Base-by-base conservation (phyloP, 1,284 basidiomycete genomes). In the Boletellus deceptivus region DNA sequence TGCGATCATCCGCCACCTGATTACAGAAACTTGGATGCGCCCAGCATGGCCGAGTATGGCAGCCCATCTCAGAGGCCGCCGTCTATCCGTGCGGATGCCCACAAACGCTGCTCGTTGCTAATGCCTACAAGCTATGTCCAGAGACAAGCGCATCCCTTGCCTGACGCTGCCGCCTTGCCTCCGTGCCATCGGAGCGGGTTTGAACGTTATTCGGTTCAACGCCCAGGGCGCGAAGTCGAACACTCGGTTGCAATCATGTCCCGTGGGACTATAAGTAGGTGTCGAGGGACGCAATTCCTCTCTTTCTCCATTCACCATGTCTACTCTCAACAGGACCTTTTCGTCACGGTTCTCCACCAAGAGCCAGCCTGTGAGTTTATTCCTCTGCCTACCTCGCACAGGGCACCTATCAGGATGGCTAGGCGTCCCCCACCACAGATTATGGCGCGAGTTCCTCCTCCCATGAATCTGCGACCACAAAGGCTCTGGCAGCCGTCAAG, bases 401-500 rank as follows among this genome's bases (percentile, higher is more conserved):
- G 33, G 10, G 6, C 29, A 38, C n/a, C 31, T 16, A 34, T 41
- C 13, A 46, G 45, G 52, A 48, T 48, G 56, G 37, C 24, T 44
- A 55, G 50, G 39, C 38, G 2, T 59, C 62, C 5, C 50, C 69
- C 33, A 22, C 46, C 18, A 7, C 43, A 17, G 63, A 68, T 4
- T 33, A 54, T 17, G 22, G 41, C 27, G 2, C 48, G 9, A 6
- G 44, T 18, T 36, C 52, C 2, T 36, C 50, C n/a, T 50, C 50
- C 25, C 36, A 44, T 6, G 65, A 70, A 35, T 47, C 60, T 10
- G 49, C 10, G 6, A 55, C 56, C 0, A 9, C 49, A 38, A 67
- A 62, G 53, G 65, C 69, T 16, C 44, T 70, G n/a, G 35, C 50
- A 4, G 66, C 55, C 13, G n/a, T 70, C 37, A 67, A 70, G 45